Conservation (phyloP, 1,284 basidiomycete genomes). For the Puccinia novopanici region DNA sequence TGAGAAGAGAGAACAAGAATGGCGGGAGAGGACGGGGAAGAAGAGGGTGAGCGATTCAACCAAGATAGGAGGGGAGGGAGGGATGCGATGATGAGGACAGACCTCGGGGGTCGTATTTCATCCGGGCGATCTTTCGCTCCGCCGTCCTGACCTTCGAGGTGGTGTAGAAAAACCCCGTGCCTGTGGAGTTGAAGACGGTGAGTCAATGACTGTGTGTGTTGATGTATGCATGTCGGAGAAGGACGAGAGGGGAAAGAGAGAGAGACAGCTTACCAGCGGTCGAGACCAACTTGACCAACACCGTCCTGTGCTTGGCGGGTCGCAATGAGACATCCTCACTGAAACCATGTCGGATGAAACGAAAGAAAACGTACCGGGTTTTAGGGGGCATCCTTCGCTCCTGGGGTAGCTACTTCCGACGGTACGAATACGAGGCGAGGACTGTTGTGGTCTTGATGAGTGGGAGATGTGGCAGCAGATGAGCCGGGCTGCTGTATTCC, state of each 20-base stretch:
- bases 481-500: too few relatives aligned
- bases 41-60: neutral
- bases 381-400: conserved; percentile 14
- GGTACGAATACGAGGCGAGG: neutral
- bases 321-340: neutral
- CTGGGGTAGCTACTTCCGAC: neutral
- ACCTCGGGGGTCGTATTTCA: conserved; percentile 52
- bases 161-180: conserved; percentile 53
- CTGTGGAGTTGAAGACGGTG: neutral
- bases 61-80: neutral
- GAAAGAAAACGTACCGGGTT: conserved; percentile 6
- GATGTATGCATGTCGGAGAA: too few relatives aligned
- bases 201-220: neutral
- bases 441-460: too few relatives aligned
- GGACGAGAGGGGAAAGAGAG: too few relatives aligned
- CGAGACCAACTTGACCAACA: conserved; percentile 41
- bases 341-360: neutral
- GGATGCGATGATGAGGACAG: neutral
- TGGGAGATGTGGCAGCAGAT: too few relatives aligned
- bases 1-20: too few relatives aligned
- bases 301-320: conserved; percentile 15
- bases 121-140: conserved; percentile 52
- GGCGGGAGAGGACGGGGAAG: neutral
- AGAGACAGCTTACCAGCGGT: conserved; percentile 24
- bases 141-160: conserved; percentile 52